Conservation (phyloP, 2,329 filamentous ascomycete species). For the Claviceps spartinae region DNA sequence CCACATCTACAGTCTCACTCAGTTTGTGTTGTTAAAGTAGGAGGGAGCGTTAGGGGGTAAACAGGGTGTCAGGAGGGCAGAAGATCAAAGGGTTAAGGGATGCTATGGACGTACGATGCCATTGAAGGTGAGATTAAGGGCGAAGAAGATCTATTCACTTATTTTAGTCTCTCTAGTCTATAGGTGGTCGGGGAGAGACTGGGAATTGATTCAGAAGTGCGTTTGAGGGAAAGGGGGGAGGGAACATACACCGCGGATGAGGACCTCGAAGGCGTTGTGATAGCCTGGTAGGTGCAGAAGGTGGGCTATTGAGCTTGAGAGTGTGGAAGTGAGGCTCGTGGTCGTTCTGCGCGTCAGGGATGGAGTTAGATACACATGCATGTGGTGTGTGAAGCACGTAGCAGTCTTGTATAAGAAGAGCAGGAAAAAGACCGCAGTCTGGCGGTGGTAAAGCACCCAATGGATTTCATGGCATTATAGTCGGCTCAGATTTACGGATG, state of each 20-base stretch:
- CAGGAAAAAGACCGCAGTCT: not conserved
- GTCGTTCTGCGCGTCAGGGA: constrained; percentile 31
- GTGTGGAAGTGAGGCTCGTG: constrained; percentile 36
- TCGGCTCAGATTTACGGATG: too few relatives aligned
- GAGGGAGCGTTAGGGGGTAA: not conserved
- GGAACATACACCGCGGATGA: constrained; percentile 33
- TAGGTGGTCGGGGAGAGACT: too few relatives aligned
- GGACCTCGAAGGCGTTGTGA: constrained; percentile 31
- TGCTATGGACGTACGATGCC: constrained; percentile 38
- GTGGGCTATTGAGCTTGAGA: constrained; percentile 31
- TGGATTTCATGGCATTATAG: too few relatives aligned
- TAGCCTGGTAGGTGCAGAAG: constrained; percentile 28
- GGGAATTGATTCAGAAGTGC: not conserved
- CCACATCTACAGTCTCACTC: constrained; percentile 48
- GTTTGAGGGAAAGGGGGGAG: not conserved
- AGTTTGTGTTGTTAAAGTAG: too few relatives aligned
- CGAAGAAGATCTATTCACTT: constrained; percentile 51
- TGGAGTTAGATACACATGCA: not conserved
- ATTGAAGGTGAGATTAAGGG: constrained; percentile 61
- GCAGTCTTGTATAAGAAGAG: not conserved
- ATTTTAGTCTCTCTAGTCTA: too few relatives aligned
- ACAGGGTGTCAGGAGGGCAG: not conserved
- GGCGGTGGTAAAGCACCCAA: too few relatives aligned
- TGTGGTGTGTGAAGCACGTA: too few relatives aligned
- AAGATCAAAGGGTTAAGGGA: not conserved